These are phyloP conservation scores for Botryobasidium botryosum DNA, from an alignment of 768 basidiomycete genomes.

Conservation along the genomic window DNA sequence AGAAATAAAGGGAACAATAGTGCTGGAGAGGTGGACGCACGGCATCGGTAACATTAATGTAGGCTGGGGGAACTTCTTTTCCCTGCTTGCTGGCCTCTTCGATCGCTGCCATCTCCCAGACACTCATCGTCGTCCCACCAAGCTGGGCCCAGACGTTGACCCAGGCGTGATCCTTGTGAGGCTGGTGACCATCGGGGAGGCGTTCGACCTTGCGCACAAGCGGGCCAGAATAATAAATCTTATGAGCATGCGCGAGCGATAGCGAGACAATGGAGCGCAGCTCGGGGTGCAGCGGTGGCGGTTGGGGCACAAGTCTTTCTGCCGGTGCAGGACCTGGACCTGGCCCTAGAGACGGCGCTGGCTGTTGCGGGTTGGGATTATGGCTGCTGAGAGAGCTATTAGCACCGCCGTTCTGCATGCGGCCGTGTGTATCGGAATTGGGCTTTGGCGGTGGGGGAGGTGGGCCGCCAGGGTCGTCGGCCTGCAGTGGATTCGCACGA, in stretches of 20 bases:
- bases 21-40: constrained; percentile 30
- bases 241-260: constrained; percentile 52
- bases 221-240: constrained; percentile 76
- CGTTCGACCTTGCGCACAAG: constrained; percentile 61
- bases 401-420: too few species aligned
- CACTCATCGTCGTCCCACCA: constrained; percentile 72
- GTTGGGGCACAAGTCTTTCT: too few species aligned
- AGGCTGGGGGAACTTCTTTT: constrained; percentile 68
- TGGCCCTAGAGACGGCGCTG: too few species aligned
- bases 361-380: too few species aligned
- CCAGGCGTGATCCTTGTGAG: constrained; percentile 63
- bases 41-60: constrained; percentile 78
- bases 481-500: too few species aligned
- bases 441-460: too few species aligned
- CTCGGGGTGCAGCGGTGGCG: constrained; percentile 12
- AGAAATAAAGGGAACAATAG: constrained; percentile 10
- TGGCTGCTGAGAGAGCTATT: too few species aligned
- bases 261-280: constrained; percentile 11
- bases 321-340: too few species aligned
- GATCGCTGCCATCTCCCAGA: constrained; percentile 84
- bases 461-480: too few species aligned
- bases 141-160: constrained; percentile 79
- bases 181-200: constrained; percentile 55
- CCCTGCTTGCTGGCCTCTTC: constrained; percentile 69
- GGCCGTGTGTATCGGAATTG: too few species aligned